Evolutionary conservation across 2,329 filamentous ascomycete genomes (phyloP), one percentile per base, ranked within the genome.

Genomic region (Epichloe sibirici): DNA sequence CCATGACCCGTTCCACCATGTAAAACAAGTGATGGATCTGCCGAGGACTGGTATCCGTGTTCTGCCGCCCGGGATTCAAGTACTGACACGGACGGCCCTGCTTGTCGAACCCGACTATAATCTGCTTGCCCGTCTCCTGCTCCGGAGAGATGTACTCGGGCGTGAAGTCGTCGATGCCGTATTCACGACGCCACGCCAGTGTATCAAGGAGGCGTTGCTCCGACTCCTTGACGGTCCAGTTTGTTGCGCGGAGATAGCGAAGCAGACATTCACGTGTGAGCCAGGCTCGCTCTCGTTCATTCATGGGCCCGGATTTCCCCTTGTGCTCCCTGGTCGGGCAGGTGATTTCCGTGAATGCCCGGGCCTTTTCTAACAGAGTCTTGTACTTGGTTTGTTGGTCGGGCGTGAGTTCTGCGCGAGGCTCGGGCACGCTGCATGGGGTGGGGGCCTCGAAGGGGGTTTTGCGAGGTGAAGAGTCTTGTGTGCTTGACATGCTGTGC

Each of bases 41-140:
- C 60, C 88, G 80, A 39, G 90, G 87, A 56, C 83, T 86, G 53
- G 83, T 78, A 60, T 94, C 85, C 1, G 93, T 97, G 74, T 98
- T 98, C 72, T 98, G 93, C 59, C 85, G 83, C 35, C 85, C 88
- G 1, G 93, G 93, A 65, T 86, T 85, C 55, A 98, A 79, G 70
- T 96, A 96, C 63, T 93, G 81, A 67, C 90, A 96, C 2, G 90
- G 89, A n/a, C 91, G 78, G 48, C 79, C 86, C 55, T 88, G 74
- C 54, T 85, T 87, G 71, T 98, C 93, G 69, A 83, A 98, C 43
- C 93, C 93, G 21, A 93, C 69, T 53, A 95, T 77, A 53, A 95
- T 77, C 69, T 97, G 91, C 75, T 98, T 98, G 59, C 93, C 93
- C 9, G 91, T 97, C 72, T 91, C 90, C 68, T 96, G 95, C 74